Evolutionary conservation across 2,329 filamentous ascomycete genomes (phyloP), one percentile per base, ranked within the genome.

Genomic region (Fonsecaea monophora): DNA sequence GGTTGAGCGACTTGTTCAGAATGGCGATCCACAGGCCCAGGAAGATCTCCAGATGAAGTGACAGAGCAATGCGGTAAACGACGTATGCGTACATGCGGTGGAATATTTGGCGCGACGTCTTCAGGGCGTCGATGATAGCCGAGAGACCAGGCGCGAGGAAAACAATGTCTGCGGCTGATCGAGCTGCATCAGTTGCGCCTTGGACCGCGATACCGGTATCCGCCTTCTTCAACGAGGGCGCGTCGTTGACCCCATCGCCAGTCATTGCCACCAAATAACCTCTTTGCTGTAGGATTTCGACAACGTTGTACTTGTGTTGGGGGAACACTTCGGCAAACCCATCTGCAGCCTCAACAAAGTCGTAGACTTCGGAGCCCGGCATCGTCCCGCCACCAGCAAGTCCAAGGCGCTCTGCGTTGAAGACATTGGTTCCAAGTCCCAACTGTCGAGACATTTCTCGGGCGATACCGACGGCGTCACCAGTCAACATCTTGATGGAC

Each of bases 11-110:
- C 69, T 87, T 84, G 85, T 96, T 95, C 74, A 94, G 84, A 74
- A 94, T 94, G 74, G 90, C 91, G 74, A 96, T 95, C 92, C 92
- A 96, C 67, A 96, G 87, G 78, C 92, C 92, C 59, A 96, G 86
- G 86, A 93, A 96, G 78, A 96, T 91, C 82, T 95, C 92, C 77
- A 96, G 86, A 79, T 97, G 93, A 71, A 96, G 88, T 15, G 92
- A 96, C 75, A 97, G 83, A 57, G 93, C 92, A 76, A 97, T 96
- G 86, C 93, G 92, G 84, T 96, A 96, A 75, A 96, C 91, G 72
- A 97, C 92, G 83, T 96, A 97, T 67, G 92, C 91, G 82, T 96
- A 95, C 92, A 97, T 96, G 75, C 93, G 92, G 83, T 96, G 92
- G 85, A 96, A 96, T 79, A 97, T 96, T 80, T 96, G 92, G 75